phyloP scores from a whole-genome alignment of 2,329 filamentous ascomycete species.

The Pochonia chlamydosporia region DNA sequence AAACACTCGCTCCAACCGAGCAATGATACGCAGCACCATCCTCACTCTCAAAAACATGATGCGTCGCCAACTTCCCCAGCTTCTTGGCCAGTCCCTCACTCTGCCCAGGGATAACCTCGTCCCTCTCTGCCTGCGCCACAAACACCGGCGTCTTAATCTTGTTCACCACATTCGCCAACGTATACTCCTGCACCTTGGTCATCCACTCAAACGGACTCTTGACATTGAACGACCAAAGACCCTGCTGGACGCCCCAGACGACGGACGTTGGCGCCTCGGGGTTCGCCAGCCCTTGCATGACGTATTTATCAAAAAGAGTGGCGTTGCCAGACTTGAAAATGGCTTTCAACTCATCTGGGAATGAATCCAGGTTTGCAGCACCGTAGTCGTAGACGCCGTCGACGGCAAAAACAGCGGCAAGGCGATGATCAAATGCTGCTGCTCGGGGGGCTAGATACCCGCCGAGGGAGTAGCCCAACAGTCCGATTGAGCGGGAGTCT shows the following conservation, averaged over 20 bases:
- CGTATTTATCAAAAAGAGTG: conserved; percentile 11
- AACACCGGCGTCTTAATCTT: conserved; percentile 16
- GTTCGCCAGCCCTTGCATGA: conserved; percentile 1
- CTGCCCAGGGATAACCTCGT: conserved; percentile 8
- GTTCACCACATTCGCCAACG: conserved; percentile 10
- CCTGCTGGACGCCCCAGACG: conserved; percentile 17
- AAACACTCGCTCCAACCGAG: background rate
- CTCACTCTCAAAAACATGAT: background rate
- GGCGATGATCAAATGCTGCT: conserved; percentile 36
- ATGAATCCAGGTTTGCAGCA: conserved; percentile 8
- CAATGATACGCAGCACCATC: background rate
- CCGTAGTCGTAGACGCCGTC: conserved; percentile 31
- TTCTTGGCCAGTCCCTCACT: conserved; percentile 1
- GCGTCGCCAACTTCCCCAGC: conserved; percentile 6
- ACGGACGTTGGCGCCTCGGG: background rate
- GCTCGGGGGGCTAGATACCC: conserved; percentile 33
- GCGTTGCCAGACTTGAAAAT: conserved; percentile 12
- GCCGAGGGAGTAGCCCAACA: conserved; percentile 34
- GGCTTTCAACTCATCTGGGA: background rate
- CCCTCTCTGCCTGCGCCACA: conserved; percentile 13
- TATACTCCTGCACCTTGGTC: conserved; percentile 12
- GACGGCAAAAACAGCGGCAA: conserved; percentile 30
- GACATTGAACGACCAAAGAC: conserved; percentile 18
- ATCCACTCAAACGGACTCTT: conserved; percentile 14
- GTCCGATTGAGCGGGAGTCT: conserved; percentile 22